A percentile compares a stretch with the other conserved stretches of the same genome.
These are phyloP conservation scores for Monascus ruber DNA, from an alignment of 2,329 filamentous ascomycete species.

Conservation along the genomic window DNA sequence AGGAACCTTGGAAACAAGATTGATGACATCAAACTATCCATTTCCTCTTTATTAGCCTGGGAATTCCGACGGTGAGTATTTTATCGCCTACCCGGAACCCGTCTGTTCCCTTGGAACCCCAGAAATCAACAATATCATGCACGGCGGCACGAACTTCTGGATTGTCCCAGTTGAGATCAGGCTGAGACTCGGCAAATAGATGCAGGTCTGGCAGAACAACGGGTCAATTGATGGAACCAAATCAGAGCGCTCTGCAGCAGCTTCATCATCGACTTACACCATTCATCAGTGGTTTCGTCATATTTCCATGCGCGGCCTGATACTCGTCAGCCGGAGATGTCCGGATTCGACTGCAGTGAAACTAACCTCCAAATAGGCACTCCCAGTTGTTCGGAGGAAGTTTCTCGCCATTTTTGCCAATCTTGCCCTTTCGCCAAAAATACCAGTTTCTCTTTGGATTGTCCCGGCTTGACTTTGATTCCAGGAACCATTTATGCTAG, in stretches of 20 bases:
- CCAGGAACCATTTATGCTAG: constrained; percentile 47
- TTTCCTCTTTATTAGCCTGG: neutral
- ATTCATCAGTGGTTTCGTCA: constrained; percentile 56
- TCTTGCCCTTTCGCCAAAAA: constrained; percentile 41
- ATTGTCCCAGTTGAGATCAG: constrained; percentile 74
- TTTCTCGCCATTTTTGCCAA: constrained; percentile 41
- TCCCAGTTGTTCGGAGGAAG: constrained; percentile 63
- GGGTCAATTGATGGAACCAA: neutral
- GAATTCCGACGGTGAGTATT: neutral
- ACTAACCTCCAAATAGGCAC: constrained; percentile 41
- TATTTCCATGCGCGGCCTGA: constrained; percentile 34
- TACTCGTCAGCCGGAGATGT: neutral
- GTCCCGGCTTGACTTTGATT: constrained; percentile 40
- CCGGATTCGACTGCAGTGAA: neutral
- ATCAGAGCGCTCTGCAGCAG: neutral
- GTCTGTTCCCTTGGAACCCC: constrained; percentile 58
- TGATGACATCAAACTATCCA: constrained; percentile 48
- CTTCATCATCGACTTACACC: constrained; percentile 30
- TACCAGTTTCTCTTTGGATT: constrained; percentile 46
- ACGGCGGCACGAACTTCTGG: constrained; percentile 52
- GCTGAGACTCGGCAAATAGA: constrained; percentile 60
- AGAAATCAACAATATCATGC: constrained; percentile 60
- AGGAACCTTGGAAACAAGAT: constrained; percentile 52
- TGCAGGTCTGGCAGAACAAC: constrained; percentile 39
- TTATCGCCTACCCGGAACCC: constrained; percentile 43